phyloP scores from a whole-genome alignment of 2,329 filamentous ascomycete genomes.

The Fusarium tricinctum region DNA sequence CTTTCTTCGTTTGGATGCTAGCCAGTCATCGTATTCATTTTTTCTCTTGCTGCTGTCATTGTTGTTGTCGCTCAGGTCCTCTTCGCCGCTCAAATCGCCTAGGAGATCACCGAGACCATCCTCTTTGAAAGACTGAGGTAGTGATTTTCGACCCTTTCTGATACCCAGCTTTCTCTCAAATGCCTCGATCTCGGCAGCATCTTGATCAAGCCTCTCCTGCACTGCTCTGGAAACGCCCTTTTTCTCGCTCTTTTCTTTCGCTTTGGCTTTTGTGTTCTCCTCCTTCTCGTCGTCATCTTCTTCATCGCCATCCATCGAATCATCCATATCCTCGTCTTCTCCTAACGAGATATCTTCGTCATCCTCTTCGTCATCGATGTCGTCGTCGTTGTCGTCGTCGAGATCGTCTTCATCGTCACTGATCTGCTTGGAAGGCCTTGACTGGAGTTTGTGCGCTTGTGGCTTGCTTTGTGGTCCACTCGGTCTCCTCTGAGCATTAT shows the following conservation, averaged over 20 bases:
- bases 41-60: conserved; percentile 72
- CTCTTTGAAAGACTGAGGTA: conserved; percentile 80
- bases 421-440: conserved; percentile 14
- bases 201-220: conserved; percentile 75
- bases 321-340: conserved; percentile 50
- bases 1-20: conserved; percentile 70
- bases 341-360: conserved; percentile 21
- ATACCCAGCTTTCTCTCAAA: conserved; percentile 91
- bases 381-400: conserved; percentile 6
- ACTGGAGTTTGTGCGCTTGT: conserved; percentile 7
- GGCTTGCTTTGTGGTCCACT: conserved; percentile 9
- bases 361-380: conserved; percentile 17
- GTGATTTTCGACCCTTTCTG: conserved; percentile 78
- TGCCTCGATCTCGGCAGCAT: conserved; percentile 89
- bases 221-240: conserved; percentile 36
- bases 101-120: conserved; percentile 87
- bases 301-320: conserved; percentile 41
- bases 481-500: conserved; percentile 17
- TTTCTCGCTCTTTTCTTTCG: conserved; percentile 46
- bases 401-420: conserved; percentile 41
- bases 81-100: conserved; percentile 66
- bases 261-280: conserved; percentile 47
- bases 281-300: conserved; percentile 38
- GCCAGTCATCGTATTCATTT: conserved; percentile 71
- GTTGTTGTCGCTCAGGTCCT: conserved; percentile 64